Conservation (phyloP, 495 filamentous ascomycete genomes). For the Hyaloscypha finlandica region DNA sequence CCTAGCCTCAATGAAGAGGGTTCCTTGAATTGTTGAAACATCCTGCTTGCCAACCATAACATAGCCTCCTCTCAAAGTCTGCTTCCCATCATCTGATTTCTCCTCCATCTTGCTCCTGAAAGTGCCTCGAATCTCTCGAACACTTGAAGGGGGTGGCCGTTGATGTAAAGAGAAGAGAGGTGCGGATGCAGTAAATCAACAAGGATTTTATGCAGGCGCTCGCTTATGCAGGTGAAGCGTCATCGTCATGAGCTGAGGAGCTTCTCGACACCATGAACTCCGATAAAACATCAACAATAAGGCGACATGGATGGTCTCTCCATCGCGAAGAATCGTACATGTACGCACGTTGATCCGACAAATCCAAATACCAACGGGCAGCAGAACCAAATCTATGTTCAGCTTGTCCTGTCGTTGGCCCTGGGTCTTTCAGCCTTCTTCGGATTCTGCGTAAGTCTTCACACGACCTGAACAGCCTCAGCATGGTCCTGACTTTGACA, state of each 20-base stretch:
- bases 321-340: slow-evolving; percentile 22
- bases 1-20: slow-evolving; percentile 15
- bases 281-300: slow-evolving; percentile 4
- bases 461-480: slow-evolving; percentile 22
- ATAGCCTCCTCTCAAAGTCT: not conserved
- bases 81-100: not conserved
- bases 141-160: not conserved
- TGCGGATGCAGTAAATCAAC: not conserved
- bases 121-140: not conserved
- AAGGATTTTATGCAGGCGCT: not conserved
- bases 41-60: not conserved
- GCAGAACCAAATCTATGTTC: slow-evolving; percentile 45
- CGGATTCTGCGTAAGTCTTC: slow-evolving; percentile 50
- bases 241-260: not conserved
- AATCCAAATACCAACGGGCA: slow-evolving; percentile 17
- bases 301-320: slow-evolving; percentile 15
- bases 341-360: slow-evolving; percentile 14
- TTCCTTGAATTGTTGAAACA: not conserved
- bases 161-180: not conserved
- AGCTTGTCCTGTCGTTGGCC: slow-evolving; percentile 52
- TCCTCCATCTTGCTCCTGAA: not conserved
- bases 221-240: slow-evolving; percentile 1
- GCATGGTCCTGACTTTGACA: slow-evolving; percentile 29
- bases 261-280: slow-evolving; percentile 4
- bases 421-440: slow-evolving; percentile 54